phyloP scores from a whole-genome alignment of 257 asterid species.

The Przewalskia tangutica region DNA sequence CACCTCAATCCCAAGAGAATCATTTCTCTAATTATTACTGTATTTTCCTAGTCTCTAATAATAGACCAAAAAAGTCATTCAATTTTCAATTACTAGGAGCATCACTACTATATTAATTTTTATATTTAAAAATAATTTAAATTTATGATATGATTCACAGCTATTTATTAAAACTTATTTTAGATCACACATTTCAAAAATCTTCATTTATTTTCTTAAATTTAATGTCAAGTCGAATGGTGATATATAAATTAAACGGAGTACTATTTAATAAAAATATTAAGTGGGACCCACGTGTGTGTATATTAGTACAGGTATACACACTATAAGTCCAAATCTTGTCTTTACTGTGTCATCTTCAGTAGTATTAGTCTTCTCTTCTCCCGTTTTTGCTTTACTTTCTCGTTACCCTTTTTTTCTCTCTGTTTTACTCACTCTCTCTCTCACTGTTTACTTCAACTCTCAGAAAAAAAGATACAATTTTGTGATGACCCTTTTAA shows the following conservation, averaged over 20 bases:
- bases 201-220: no score
- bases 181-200: no score
- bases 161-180: no score
- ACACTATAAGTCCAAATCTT: constrained; percentile 20
- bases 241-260: no score
- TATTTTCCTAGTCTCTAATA: not conserved
- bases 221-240: no score
- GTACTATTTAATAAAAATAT: no score
- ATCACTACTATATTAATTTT: not conserved
- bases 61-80: not conserved
- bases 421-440: constrained; percentile 1
- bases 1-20: constrained; percentile 8
- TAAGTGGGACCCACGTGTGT: not conserved
- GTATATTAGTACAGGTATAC: not conserved
- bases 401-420: constrained; percentile 26
- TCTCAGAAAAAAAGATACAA: not conserved
- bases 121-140: no score
- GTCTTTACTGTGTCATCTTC: constrained; percentile 8
- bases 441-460: not conserved
- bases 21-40: constrained; percentile 2
- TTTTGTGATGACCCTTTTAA: constrained; percentile 2
- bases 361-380: not conserved
- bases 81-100: not conserved
- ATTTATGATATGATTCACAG: no score
- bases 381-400: constrained; percentile 35